Base-by-base conservation (phyloP, 805 yeast genomes). In the Metschnikowia chrysomelidarum region DNA sequence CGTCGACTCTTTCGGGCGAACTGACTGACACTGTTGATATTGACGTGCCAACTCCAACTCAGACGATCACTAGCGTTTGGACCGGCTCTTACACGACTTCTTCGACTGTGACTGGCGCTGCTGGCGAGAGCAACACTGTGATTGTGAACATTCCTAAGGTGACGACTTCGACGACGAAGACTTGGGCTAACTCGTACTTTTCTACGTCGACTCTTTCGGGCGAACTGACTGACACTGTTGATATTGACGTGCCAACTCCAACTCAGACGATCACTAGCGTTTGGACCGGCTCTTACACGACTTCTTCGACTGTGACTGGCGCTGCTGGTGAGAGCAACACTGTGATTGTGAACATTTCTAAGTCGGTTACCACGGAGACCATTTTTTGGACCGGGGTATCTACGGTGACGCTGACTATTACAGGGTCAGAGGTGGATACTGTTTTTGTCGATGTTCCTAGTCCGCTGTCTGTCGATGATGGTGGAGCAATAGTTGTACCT, bases 341-440 rank as follows among this genome's bases (percentile, higher is more conserved):
- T 4, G 49, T 43, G 4, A 15, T 43, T 10, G 40, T 43, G 11
- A 38, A 40, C 7, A 31, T 43, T 11, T 44, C 47, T 19, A 20
- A 21, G 14, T 20, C 19, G 14, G 12, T 12, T 7, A 26, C 27
- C 9, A 21, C 31, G 4, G 6, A 15, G 17, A 33, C 36, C 13
- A 18, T 15, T 11, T 20, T 26, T 8, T 26, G 31, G 26, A 13
- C 30, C 5, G 29, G 31, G 8, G 15, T 34, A 1, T 25, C 5
- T 16, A 19, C 24, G 7, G 21, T 34, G 8, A 27, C 36, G 10
- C 19, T 22, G 4, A 24, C 38, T 5, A 25, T 16, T 10, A 34
- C 28, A 1, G 43, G 39, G 13, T 16, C 7, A 9, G 14, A 19
- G 14, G 53, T 56, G n/a, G 51, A 42, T 7, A 51, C 59, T 4